Evolutionary conservation across 176 grass and related monocot genomes (phyloP).

Genomic region (Aegilops tauschii): DNA sequence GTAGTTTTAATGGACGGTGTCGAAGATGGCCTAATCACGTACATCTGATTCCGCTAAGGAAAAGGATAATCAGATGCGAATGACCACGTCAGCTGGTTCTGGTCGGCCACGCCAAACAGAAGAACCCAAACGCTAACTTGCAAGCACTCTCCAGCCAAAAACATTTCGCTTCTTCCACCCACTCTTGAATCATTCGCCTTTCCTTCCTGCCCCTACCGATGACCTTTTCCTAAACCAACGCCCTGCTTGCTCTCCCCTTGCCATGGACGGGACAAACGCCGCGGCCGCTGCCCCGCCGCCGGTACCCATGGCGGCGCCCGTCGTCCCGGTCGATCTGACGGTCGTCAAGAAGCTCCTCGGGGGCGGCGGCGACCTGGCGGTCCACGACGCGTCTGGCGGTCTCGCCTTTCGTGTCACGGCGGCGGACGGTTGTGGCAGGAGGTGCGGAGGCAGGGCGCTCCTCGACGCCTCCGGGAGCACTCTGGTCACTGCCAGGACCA

Average conservation of each 20-base stretch:
- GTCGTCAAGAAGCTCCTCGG: conserved; percentile 45
- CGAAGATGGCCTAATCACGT: not conserved
- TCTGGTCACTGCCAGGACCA: conserved; percentile 41
- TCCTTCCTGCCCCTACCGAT: not conserved
- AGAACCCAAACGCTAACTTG: not conserved
- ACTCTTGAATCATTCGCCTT: not conserved
- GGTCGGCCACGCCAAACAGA: not conserved
- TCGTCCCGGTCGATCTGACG: conserved; percentile 54
- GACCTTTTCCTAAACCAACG: conserved; percentile 1
- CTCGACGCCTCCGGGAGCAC: conserved; percentile 39
- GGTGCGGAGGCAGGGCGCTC: conserved; percentile 29
- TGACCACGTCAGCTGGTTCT: not conserved
- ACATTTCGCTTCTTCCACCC: not conserved
- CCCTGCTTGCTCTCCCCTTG: not conserved
- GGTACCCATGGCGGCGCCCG: conserved; percentile 17
- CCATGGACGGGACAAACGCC: not conserved
- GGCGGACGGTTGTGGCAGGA: not conserved
- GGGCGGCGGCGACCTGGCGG: conserved; percentile 28
- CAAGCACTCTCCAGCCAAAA: not conserved
- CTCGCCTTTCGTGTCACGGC: conserved; percentile 35
- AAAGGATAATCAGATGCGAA: not conserved
- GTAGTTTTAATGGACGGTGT: too few species aligned
- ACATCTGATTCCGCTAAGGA: conserved; percentile 1
- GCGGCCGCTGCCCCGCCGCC: not conserved
- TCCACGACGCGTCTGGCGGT: conserved; percentile 39